Evolutionary conservation across 768 basidiomycete species (phyloP), one percentile per base, ranked within the genome.

Genomic region (Russula compacta): DNA sequence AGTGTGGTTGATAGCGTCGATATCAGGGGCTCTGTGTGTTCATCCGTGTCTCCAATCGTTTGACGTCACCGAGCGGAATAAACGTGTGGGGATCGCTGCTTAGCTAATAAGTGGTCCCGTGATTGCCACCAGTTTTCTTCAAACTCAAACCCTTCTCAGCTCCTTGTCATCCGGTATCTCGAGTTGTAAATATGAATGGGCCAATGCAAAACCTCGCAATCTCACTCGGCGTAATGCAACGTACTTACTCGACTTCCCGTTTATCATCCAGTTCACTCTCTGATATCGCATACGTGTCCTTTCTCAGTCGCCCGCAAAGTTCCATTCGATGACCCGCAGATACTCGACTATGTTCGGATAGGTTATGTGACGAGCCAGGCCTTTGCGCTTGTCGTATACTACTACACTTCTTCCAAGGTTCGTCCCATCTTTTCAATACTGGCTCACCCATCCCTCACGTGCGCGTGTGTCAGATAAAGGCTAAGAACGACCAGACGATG

Each of bases 401-500:
- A 87, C 79, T 93, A 81, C 68, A 77, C 86, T 57, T 89, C 90
- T 2, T 69, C 81, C 69, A 79, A 83, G 73, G 92, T 93, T 63
- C 64, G 83, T 74, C 6, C 24, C 6, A 10, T 15, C 9, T 46
- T 8, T 8, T 44, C 14, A 32, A 2, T 29, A 29, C 24, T 14
- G 11, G 42, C 11, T n/a, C 15, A 11, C 17, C 35, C 15, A 47
- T 42, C 8, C 32, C 53, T 54, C 42, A 61, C 35, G 17, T 67
- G 52, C 42, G 43, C 35, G 17, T 67, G 52, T 42, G 43, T 11
- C 65, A 97, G 92, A 84, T 98, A 74, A 95, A 91, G 80, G 75
- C 81, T 69, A 95, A 94, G 83, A 98, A 98, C 69, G 95, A 99
- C 76, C 83, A 87, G 73, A 92, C 92, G 1, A 91, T 95, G 32